Conservation (phyloP, 139 green algal species). For the Chlorella sp. region DNA sequence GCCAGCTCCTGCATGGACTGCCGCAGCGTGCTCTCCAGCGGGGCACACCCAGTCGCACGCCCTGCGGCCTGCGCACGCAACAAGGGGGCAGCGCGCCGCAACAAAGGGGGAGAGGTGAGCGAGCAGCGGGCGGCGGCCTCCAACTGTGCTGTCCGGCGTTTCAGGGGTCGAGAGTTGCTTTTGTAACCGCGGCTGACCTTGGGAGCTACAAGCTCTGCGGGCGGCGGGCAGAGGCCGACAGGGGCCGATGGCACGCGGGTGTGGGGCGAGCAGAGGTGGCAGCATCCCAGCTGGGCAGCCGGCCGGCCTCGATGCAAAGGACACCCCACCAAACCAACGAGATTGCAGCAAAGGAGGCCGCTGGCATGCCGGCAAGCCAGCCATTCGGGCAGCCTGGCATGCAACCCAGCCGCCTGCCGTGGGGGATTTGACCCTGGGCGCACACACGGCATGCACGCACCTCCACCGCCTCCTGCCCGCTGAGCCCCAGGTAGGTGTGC, state of each 20-base stretch:
- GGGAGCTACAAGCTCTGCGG: too few species aligned
- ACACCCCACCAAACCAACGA: too few species aligned
- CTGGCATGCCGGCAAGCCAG: conserved; percentile 48
- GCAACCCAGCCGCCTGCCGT: too few species aligned
- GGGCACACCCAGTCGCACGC: neutral
- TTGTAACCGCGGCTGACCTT: too few species aligned
- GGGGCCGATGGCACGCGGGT: too few species aligned
- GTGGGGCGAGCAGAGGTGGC: too few species aligned
- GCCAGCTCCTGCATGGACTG: conserved; percentile 58
- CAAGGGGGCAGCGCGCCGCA: neutral
- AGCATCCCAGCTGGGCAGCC: too few species aligned
- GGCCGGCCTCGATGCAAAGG: too few species aligned
- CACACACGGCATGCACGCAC: conserved; percentile 15
- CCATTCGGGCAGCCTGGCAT: neutral
- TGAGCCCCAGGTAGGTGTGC: conserved; percentile 17
- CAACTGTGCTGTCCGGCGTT: too few species aligned
- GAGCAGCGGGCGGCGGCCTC: neutral
- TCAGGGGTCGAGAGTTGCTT: too few species aligned
- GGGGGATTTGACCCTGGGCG: neutral
- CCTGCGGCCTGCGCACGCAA: conserved; percentile 24
- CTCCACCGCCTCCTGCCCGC: conserved; percentile 29
- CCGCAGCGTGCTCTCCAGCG: conserved; percentile 42
- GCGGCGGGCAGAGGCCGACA: conserved; percentile 28
- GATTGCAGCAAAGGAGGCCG: too few species aligned
- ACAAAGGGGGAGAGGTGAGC: neutral